Conservation (phyloP, 306 rosid species). For the Cucurbita pepo region DNA sequence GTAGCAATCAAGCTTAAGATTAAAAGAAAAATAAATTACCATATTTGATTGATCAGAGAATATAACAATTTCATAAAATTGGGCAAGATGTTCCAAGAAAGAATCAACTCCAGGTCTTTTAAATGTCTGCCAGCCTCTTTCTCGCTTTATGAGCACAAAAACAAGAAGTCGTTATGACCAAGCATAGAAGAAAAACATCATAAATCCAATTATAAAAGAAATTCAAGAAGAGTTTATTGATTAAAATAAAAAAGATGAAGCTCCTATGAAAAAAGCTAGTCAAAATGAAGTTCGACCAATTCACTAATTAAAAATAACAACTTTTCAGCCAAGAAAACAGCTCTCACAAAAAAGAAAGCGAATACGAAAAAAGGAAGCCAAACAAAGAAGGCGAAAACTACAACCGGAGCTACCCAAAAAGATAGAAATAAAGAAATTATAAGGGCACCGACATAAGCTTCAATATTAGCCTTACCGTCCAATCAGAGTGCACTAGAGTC, state of each 20-base stretch:
- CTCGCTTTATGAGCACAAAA: constrained; percentile 51
- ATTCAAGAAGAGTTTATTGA: background rate
- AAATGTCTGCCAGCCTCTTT: constrained; percentile 93
- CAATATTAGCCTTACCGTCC: constrained; percentile 51
- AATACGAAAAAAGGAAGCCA: background rate
- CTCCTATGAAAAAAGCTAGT: background rate
- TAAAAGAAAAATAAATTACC: constrained; percentile 29
- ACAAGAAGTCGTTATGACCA: constrained; percentile 10
- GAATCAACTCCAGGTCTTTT: constrained; percentile 98
- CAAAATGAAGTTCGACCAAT: background rate
- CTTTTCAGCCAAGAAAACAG: background rate
- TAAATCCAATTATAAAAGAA: background rate
- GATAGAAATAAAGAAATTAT: background rate
- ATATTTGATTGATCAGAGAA: constrained; percentile 75
- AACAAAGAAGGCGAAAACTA: background rate
- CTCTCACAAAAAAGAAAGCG: background rate
- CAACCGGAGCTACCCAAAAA: background rate
- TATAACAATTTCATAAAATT: constrained; percentile 69
- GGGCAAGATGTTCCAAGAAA: constrained; percentile 88
- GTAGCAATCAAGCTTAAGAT: constrained; percentile 3
- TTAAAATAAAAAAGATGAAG: background rate
- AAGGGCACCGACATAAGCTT: background rate
- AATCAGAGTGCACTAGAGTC: constrained; percentile 71
- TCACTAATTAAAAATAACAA: background rate
- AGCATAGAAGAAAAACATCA: background rate